Base-by-base conservation (phyloP, 2,329 filamentous ascomycete genomes). In the Pseudogymnoascus sp. region DNA sequence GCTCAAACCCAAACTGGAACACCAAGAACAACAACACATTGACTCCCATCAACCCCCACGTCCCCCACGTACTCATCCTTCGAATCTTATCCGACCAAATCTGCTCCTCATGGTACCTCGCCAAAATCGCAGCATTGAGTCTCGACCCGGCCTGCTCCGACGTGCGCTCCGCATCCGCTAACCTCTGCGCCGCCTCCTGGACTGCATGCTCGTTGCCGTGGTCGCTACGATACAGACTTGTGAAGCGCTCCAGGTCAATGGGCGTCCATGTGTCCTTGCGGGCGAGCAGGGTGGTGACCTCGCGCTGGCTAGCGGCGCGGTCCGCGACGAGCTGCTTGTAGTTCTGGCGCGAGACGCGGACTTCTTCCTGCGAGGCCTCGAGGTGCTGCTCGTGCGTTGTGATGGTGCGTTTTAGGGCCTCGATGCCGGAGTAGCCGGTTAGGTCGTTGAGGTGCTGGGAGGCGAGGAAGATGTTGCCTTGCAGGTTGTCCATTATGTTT, bases 81-180 rank as follows among this genome's bases (percentile, higher is more conserved):
- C 95, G 83, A 73, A 99, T 99, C 70, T 96, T 93, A 75, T 99
- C 95, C 73, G 91, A 96, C 95, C 95, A 99, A 64, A 99, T 96
- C 78, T 99, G 95, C 79, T 99, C 95, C 78, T 99, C 95, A 75
- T 99, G 95, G 76, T 99, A 99, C 65, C 96, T 86, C 66, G 89
- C 89, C 61, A 97, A 80, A 70, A 97, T 97, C 61, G 88, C 87
- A 66, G 88, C 87, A 73, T 89, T 93, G 62, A 99, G 79, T 70
- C 87, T 84, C 62, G 87, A 84, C 63, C 87, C 84, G 0, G 92
- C 83, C 66, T 89, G 87, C 76, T 96, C 90, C 65, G 96, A 86
- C 33, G 90, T 85, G 50, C 84, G 83, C 78, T 99, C 95, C 1
- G 91, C 87, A 65, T 86, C 82, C 15, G 86, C 86, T 26, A 97